Conservation (phyloP, 2,329 filamentous ascomycete species). For the Fusarium sambucinum region DNA sequence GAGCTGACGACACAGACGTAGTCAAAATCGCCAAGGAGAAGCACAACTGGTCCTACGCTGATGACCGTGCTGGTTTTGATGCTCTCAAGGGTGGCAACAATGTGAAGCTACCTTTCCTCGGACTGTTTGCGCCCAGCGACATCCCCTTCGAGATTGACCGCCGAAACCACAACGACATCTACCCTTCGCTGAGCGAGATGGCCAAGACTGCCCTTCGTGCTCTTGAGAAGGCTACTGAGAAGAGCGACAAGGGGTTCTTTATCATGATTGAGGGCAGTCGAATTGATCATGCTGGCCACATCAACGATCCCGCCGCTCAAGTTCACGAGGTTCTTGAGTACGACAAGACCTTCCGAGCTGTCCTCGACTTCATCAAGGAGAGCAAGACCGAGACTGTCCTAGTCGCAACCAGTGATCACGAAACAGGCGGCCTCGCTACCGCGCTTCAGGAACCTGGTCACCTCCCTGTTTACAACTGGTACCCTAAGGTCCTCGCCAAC, state of each 20-base stretch:
- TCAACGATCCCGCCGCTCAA: constrained; percentile 85
- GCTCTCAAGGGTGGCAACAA: constrained; percentile 73
- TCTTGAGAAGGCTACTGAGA: constrained; percentile 82
- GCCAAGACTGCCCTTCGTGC: constrained; percentile 82
- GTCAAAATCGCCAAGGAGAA: constrained; percentile 78
- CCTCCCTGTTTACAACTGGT: constrained; percentile 77
- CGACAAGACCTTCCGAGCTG: constrained; percentile 84
- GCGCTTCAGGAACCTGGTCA: constrained; percentile 74
- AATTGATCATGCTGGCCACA: constrained; percentile 94
- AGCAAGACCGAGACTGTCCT: constrained; percentile 81
- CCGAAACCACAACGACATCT: constrained; percentile 79
- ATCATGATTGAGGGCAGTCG: constrained; percentile 97
- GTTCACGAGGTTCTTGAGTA: constrained; percentile 96
- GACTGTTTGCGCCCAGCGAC: constrained; percentile 84
- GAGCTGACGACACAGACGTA: constrained; percentile 81
- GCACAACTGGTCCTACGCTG: constrained; percentile 82
- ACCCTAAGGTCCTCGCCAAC: constrained; percentile 79
- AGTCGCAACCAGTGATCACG: constrained; percentile 93
- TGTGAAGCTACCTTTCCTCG: constrained; percentile 83
- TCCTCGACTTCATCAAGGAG: constrained; percentile 84
- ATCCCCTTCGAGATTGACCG: constrained; percentile 96
- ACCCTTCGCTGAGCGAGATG: constrained; percentile 94
- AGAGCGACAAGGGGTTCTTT: constrained; percentile 94
- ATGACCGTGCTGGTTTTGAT: constrained; percentile 80
- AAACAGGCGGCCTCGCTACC: constrained; percentile 88